Percentiles rank a stretch among this genome's conserved stretches.
Conservation (phyloP, 1,284 basidiomycete genomes). For the Abortiporus biennis region DNA sequence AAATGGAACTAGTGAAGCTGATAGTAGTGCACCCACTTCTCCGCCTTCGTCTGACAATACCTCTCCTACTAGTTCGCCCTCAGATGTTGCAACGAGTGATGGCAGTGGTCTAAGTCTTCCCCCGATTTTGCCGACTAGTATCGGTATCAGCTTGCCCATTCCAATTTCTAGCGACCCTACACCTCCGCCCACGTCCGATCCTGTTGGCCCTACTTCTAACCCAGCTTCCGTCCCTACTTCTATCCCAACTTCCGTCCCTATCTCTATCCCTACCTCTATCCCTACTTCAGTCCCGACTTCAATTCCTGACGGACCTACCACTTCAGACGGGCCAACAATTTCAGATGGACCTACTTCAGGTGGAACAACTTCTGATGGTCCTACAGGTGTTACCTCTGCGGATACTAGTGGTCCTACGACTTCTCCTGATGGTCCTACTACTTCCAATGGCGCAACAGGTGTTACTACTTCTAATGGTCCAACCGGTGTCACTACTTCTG, state of each 20-base stretch:
- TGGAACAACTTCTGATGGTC: background rate
- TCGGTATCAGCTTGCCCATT: no score
- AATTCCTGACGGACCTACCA: background rate
- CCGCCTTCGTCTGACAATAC: background rate
- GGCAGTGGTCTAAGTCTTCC: no score
- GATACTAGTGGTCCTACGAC: background rate
- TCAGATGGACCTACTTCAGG: no score
- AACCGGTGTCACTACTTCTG: background rate
- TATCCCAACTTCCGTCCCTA: background rate
- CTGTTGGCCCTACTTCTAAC: background rate
- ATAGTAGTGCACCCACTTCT: background rate
- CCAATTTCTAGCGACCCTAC: no score
- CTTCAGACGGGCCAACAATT: no score
- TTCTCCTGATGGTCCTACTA: background rate
- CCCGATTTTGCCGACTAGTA: no score
- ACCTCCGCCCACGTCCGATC: no score
- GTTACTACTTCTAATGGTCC: no score
- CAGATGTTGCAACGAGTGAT: no score
- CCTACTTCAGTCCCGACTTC: conserved; percentile 1
- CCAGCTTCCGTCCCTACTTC: background rate
- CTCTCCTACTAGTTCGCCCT: conserved; percentile 1
- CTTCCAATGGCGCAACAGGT: no score
- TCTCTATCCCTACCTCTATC: background rate
- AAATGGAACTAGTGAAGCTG: background rate
- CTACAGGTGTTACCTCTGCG: background rate